These are phyloP conservation scores for Aspergillus fumigatiaffinis DNA, from an alignment of 2,329 filamentous ascomycete species.

Conservation along the genomic window DNA sequence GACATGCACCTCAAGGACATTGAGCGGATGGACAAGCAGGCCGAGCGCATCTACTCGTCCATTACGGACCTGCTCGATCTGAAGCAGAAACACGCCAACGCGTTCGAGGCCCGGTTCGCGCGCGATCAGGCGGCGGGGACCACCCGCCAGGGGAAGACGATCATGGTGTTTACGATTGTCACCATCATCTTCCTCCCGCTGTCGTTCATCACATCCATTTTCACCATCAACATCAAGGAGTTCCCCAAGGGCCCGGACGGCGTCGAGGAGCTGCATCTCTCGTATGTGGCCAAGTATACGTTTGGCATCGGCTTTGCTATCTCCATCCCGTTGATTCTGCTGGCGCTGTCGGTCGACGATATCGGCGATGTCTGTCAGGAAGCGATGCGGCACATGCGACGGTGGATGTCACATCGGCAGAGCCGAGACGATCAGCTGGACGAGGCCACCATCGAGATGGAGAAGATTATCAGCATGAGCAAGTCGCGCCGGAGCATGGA, in stretches of 20 bases:
- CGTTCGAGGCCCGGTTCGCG: conserved; percentile 58
- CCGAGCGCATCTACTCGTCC: conserved; percentile 56
- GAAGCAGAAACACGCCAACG: conserved; percentile 67
- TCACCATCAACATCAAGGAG: conserved; percentile 52
- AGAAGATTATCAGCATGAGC: conserved; percentile 24
- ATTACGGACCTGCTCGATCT: conserved; percentile 62
- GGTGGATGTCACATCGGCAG: conserved; percentile 20
- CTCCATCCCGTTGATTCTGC: conserved; percentile 47
- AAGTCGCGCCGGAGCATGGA: conserved; percentile 23
- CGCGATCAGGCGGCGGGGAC: conserved; percentile 59
- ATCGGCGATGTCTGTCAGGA: conserved; percentile 31
- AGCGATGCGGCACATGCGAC: conserved; percentile 17
- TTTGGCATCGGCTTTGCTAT: conserved; percentile 55
- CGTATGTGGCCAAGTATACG: conserved; percentile 53
- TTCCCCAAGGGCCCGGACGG: conserved; percentile 38
- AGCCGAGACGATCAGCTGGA: background rate
- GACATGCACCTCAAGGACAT: conserved; percentile 58
- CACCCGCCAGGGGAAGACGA: conserved; percentile 53
- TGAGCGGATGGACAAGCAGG: conserved; percentile 61
- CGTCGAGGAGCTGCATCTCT: conserved; percentile 38
- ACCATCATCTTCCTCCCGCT: conserved; percentile 56
- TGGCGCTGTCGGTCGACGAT: conserved; percentile 46
- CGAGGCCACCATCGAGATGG: conserved; percentile 18
- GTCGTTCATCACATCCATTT: conserved; percentile 54
- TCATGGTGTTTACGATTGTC: conserved; percentile 58